Conservation (phyloP, 768 basidiomycete species). For the Rhodosporidiobolus sp. region DNA sequence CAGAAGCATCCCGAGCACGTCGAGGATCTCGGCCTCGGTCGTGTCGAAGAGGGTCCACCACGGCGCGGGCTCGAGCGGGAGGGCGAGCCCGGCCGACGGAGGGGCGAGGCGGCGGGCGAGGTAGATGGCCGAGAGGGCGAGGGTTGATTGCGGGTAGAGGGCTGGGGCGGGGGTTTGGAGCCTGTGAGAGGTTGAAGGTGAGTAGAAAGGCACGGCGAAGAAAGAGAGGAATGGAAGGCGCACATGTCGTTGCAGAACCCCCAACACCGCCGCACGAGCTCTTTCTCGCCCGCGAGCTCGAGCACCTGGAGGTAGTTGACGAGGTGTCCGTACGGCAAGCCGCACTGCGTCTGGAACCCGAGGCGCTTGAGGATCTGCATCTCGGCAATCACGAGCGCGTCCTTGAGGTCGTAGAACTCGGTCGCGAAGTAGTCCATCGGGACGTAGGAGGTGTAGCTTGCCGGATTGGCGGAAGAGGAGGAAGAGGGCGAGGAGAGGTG, state of each 20-base stretch:
- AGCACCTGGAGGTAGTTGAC: constrained; percentile 91
- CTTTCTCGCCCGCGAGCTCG: constrained; percentile 69
- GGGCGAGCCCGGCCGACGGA: constrained; percentile 56
- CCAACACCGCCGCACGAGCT: constrained; percentile 78
- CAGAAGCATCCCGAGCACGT: constrained; percentile 29
- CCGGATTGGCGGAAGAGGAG: constrained; percentile 10
- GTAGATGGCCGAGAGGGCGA: constrained; percentile 84
- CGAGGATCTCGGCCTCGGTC: constrained; percentile 35
- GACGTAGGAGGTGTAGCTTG: constrained; percentile 54
- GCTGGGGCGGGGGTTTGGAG: constrained; percentile 91
- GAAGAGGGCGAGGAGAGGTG: not conserved
- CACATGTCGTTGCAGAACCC: constrained; percentile 94
- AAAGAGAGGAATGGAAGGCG: constrained; percentile 49
- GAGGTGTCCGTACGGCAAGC: constrained; percentile 86
- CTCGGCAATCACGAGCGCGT: constrained; percentile 86
- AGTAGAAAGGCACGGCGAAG: not conserved
- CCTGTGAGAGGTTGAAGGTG: constrained; percentile 52
- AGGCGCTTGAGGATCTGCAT: constrained; percentile 97
- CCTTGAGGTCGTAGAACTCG: constrained; percentile 90
- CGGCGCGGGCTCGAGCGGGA: constrained; percentile 67
- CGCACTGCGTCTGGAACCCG: constrained; percentile 90
- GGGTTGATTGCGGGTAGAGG: constrained; percentile 78
- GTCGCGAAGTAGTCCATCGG: constrained; percentile 87
- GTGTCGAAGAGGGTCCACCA: constrained; percentile 98
- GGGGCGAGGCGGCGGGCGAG: constrained; percentile 70